Base-by-base conservation (phyloP, 192 early-diverging fungal genomes). In the Lobosporangium transversale region DNA sequence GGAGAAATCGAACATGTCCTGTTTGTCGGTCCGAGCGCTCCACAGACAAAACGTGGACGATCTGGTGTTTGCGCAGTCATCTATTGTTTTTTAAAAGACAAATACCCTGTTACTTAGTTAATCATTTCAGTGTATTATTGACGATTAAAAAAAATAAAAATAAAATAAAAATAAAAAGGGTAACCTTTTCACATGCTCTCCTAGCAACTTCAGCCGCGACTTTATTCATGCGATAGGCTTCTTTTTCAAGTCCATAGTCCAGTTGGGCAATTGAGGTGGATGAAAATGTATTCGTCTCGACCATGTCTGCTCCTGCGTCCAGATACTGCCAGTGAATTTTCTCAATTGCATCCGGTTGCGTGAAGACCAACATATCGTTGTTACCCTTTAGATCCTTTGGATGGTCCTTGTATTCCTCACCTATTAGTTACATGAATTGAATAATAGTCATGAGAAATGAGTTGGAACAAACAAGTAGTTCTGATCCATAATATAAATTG, bases 211-310 rank as follows among this genome's bases (percentile, higher is more conserved):
- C 88, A 24, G 95, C 93, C 1, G 94, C 88, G 18, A 90, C 94
- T 81, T 93, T 93, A 85, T 98, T 98, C 78, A 98, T 83, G 69
- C 94, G 90, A 80, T 98, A 98, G 12, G 91, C 97, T 35, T 90
- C 78, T 15, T 91, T 83, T 75, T 97, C 93, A 74, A 93, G 86
- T 33, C 80, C 85, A 62, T 98, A 98, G 81, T 98, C 97, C 21
- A 91, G 87, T 80, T 98, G 97, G 11, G 94, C 94, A 78, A 97
- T 98, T 3, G 87, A 87, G 27, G 97, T 97, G 7, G 88, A 88
- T 24, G 90, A 92, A 84, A 98, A 98, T n/a, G 97, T 96, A 84
- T 98, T 98, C 35, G 97, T 96, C 81, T 96, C 97, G 47, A 98
- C 81, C 83, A 98, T 89, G 73, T 98, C 97, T 8, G 94, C 81